These are phyloP conservation scores for Anisodus acutangulus DNA, from an alignment of 257 asterid genomes.

Conservation along the genomic window DNA sequence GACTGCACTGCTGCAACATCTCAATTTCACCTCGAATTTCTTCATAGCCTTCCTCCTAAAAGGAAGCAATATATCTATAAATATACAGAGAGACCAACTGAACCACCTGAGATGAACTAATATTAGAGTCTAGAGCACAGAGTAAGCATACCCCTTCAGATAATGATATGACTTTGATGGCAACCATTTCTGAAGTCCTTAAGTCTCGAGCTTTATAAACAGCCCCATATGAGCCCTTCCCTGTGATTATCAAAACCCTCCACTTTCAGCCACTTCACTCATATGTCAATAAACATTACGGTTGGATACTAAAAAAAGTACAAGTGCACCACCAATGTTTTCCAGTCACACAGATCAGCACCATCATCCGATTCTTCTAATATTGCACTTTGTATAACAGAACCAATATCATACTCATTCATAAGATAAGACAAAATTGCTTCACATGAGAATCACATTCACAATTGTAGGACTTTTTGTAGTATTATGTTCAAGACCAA, in stretches of 20 bases:
- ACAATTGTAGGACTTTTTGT: neutral
- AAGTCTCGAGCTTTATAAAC: conserved; percentile 95
- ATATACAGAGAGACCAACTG: conserved; percentile 30
- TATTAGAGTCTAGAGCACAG: neutral
- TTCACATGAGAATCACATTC: conserved; percentile 19
- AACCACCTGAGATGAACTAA: neutral
- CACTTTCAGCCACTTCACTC: conserved; percentile 39
- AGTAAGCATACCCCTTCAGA: conserved; percentile 82
- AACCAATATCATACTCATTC: neutral
- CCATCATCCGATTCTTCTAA: conserved; percentile 26
- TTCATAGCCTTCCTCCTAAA: conserved; percentile 98
- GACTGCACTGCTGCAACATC: conserved; percentile 99
- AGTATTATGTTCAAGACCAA: neutral
- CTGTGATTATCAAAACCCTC: conserved; percentile 47
- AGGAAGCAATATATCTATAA: conserved; percentile 27
- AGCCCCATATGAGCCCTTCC: conserved; percentile 97
- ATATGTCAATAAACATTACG: conserved; percentile 17
- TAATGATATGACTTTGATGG: conserved; percentile 94
- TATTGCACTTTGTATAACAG: neutral
- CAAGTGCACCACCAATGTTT: conserved; percentile 14
- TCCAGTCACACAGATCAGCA: conserved; percentile 18
- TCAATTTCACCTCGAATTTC: conserved; percentile 97
- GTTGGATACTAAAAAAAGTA: neutral
- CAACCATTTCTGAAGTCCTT: conserved; percentile 90
- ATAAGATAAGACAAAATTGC: conserved; percentile 9